Conservation (phyloP, 2,329 filamentous ascomycete genomes). For the Fusarium chlamydosporum region DNA sequence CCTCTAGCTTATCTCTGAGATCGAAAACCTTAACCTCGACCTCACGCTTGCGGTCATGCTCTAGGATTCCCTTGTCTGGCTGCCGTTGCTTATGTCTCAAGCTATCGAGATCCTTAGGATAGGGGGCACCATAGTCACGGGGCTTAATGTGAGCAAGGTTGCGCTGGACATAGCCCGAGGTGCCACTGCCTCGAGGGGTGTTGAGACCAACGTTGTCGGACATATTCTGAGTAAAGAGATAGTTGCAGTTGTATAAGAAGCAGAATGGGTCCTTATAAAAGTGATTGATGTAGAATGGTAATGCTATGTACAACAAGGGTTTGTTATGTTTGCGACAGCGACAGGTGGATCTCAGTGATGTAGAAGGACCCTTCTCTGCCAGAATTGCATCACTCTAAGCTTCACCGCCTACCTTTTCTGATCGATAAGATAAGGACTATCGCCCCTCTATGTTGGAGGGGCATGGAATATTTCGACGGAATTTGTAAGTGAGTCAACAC, state of each 20-base stretch:
- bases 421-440: conserved; percentile 36
- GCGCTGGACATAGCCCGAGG: conserved; percentile 96
- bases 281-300: background rate
- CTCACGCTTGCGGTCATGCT: conserved; percentile 91
- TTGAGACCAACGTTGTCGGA: conserved; percentile 97
- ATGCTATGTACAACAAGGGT: conserved; percentile 11
- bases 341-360: conserved; percentile 37
- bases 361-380: conserved; percentile 33
- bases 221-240: conserved; percentile 67
- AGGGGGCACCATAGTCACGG: conserved; percentile 84
- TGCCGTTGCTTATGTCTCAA: conserved; percentile 83
- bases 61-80: conserved; percentile 91
- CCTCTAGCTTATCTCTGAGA: conserved; percentile 89
- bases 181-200: conserved; percentile 94
- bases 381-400: background rate
- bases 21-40: conserved; percentile 96
- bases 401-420: conserved; percentile 23
- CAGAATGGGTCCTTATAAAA: too few relatives aligned
- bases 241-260: background rate
- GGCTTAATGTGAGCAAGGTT: conserved; percentile 91
- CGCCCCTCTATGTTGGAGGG: conserved; percentile 42
- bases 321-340: conserved; percentile 22
- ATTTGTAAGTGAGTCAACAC: conserved; percentile 47
- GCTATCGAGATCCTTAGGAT: conserved; percentile 77
- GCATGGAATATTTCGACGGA: conserved; percentile 39